Conservation (phyloP, 805 yeast genomes). For the Priceomyces fermenticarens region DNA sequence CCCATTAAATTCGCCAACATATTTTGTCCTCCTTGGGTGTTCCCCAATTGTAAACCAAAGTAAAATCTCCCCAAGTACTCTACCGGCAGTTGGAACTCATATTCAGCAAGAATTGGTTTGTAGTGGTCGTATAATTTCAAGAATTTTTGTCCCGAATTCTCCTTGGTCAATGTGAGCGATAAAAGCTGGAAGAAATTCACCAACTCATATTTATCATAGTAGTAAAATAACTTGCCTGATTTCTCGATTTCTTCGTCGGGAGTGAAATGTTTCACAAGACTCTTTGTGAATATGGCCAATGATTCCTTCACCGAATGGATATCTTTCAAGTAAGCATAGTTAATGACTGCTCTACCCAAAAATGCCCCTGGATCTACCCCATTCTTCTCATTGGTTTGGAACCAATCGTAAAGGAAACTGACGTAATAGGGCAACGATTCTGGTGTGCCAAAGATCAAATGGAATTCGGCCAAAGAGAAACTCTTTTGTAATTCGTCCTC, state of each 20-base stretch:
- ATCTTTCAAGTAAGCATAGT: conserved; percentile 69
- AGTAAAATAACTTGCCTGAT: conserved; percentile 28
- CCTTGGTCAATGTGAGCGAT: conserved; percentile 53
- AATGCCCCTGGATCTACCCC: conserved; percentile 36
- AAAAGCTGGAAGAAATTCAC: conserved; percentile 71
- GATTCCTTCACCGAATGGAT: conserved; percentile 52
- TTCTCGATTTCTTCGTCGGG: conserved; percentile 18
- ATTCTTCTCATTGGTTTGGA: conserved; percentile 17
- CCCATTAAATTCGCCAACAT: conserved; percentile 66
- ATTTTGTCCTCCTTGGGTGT: conserved; percentile 37
- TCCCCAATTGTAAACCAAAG: conserved; percentile 53
- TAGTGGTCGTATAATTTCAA: conserved; percentile 52
- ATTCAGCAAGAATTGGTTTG: conserved; percentile 26
- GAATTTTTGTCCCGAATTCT: conserved; percentile 47
- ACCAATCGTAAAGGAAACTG: conserved; percentile 46
- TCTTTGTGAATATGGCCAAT: conserved; percentile 19
- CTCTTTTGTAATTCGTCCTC: conserved; percentile 35
- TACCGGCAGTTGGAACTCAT: conserved; percentile 44
- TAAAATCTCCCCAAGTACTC: conserved; percentile 58
- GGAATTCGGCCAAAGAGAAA: conserved; percentile 68
- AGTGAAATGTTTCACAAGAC: conserved; percentile 9
- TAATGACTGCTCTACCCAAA: conserved; percentile 62
- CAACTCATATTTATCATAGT: conserved; percentile 41
- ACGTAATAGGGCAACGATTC: conserved; percentile 42
- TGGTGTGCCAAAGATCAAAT: conserved; percentile 63